Conservation (phyloP, 2,329 filamentous ascomycete species). For the Capronia americana region DNA sequence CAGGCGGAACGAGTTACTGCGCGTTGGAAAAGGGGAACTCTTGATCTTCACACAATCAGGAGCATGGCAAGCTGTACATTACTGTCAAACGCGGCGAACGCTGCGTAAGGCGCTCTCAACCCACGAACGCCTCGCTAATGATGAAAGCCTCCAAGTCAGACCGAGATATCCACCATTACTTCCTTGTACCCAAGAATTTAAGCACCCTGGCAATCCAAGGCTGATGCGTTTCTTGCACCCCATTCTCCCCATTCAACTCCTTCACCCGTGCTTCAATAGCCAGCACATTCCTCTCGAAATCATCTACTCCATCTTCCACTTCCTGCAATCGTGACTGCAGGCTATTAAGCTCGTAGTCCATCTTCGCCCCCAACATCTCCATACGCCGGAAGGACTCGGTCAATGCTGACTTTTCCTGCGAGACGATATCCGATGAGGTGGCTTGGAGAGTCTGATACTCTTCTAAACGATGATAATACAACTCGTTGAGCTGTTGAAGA, state of each 20-base stretch:
- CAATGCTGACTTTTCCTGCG: slow-evolving; percentile 71
- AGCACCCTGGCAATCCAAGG: slow-evolving; percentile 32
- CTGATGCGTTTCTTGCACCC: slow-evolving; percentile 3
- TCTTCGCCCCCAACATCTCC: slow-evolving; percentile 78
- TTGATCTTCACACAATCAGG: background rate
- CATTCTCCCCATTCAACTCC: slow-evolving; percentile 64
- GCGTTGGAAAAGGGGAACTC: slow-evolving; percentile 2
- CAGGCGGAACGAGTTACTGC: background rate
- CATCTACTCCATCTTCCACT: slow-evolving; percentile 79
- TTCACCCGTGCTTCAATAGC: slow-evolving; percentile 71
- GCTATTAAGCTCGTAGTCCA: slow-evolving; percentile 89
- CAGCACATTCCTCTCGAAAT: slow-evolving; percentile 79
- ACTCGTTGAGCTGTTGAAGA: slow-evolving; percentile 67
- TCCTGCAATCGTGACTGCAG: slow-evolving; percentile 83
- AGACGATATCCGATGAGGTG: slow-evolving; percentile 71
- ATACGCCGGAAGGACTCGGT: slow-evolving; percentile 77
- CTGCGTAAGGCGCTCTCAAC: background rate
- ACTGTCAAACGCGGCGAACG: background rate
- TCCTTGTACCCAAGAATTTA: slow-evolving; percentile 28
- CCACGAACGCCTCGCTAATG: background rate
- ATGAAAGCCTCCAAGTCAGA: background rate
- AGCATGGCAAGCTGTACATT: slow-evolving; percentile 2
- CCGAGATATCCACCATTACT: slow-evolving; percentile 3
- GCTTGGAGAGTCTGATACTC: slow-evolving; percentile 72
- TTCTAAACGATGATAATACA: slow-evolving; percentile 74